Evolutionary conservation across 164 flowering plant species (phyloP).

Genomic region (Santalum album): DNA sequence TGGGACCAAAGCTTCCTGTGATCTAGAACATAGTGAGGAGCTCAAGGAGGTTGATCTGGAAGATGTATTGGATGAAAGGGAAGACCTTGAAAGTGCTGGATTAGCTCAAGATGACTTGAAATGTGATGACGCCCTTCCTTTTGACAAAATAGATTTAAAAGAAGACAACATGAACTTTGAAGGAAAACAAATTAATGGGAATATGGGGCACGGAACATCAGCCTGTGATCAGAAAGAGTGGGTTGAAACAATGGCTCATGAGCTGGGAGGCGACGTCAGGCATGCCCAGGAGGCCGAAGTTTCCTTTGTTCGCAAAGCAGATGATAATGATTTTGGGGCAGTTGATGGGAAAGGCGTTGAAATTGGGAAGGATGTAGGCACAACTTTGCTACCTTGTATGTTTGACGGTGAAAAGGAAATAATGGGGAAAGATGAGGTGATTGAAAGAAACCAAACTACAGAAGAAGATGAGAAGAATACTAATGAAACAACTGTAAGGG

Average conservation of each 20-base stretch:
- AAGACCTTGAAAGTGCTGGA: constrained; percentile 9
- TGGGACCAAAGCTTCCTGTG: constrained; percentile 3
- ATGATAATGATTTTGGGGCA: constrained; percentile 2
- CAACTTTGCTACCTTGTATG: not conserved
- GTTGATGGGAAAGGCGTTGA: constrained; percentile 10
- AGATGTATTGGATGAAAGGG: constrained; percentile 7
- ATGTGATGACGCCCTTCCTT: constrained; percentile 1
- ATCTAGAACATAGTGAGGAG: constrained; percentile 7
- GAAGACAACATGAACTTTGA: not conserved
- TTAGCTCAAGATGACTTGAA: constrained; percentile 7
- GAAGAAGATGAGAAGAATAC: constrained; percentile 7
- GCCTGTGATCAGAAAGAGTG: not conserved
- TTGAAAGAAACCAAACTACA: constrained; percentile 7
- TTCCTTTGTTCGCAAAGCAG: constrained; percentile 7
- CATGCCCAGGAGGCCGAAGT: constrained; percentile 10
- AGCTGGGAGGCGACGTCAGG: constrained; percentile 5
- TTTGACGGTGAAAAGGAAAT: not conserved
- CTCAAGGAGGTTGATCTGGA: constrained; percentile 1
- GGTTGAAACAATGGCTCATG: constrained; percentile 10
- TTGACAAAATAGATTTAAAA: not conserved
- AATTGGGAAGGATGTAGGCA: constrained; percentile 5
- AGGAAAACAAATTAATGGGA: not conserved
- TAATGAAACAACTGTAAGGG: constrained; percentile 5
- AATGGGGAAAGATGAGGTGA: constrained; percentile 10
- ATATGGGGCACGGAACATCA: not conserved